Evolutionary conservation across 225 moss, liverwort and hornwort species (phyloP).

Genomic region (Straminergon stramineum): DNA sequence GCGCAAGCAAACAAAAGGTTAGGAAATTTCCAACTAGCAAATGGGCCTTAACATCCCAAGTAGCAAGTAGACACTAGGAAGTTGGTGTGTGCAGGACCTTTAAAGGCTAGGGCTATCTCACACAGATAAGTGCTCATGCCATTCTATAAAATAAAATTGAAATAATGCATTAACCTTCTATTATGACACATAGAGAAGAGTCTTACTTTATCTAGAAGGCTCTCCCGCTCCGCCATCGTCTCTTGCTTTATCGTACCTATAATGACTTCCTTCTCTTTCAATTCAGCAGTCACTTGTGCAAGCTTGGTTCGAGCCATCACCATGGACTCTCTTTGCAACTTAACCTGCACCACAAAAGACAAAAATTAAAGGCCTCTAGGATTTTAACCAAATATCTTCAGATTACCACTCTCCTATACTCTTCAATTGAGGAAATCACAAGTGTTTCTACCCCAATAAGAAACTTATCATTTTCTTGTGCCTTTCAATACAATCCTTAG

Average conservation of each 20-base stretch:
- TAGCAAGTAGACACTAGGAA: background rate
- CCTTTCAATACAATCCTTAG: background rate
- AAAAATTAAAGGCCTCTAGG: background rate
- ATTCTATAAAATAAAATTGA: background rate
- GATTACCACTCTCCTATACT: background rate
- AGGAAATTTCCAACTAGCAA: background rate
- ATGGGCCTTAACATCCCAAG: too few relatives aligned
- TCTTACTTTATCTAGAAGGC: constrained; percentile 50
- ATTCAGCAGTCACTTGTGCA: constrained; percentile 50
- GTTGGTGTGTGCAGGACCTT: background rate
- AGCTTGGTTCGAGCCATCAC: constrained; percentile 50
- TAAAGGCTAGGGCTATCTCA: background rate
- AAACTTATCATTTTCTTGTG: background rate
- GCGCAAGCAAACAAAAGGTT: background rate
- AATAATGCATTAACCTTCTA: background rate
- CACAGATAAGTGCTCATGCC: background rate
- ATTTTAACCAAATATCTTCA: background rate
- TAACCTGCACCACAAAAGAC: constrained; percentile 35
- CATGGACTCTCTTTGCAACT: constrained; percentile 38
- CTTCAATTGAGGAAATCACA: too few relatives aligned
- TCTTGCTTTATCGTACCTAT: constrained; percentile 49
- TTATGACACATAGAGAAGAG: background rate
- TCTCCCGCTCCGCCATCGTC: constrained; percentile 38
- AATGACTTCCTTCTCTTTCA: constrained; percentile 66
- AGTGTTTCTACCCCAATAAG: background rate